These are phyloP conservation scores for Hippophae tibetana DNA, from an alignment of 306 rosid species.

Conservation along the genomic window DNA sequence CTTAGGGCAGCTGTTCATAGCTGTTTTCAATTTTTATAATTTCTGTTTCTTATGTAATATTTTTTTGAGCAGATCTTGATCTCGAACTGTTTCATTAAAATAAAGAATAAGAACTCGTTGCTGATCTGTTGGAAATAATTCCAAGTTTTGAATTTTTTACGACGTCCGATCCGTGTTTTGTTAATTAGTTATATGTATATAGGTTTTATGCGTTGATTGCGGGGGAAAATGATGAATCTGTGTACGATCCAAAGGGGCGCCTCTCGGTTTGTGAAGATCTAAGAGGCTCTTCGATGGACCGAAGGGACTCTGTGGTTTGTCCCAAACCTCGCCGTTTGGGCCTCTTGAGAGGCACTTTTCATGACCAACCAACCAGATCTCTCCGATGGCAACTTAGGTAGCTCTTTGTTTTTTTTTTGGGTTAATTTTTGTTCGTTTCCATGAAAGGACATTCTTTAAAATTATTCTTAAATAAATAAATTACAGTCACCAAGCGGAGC, in stretches of 20 bases:
- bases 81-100: too few species aligned
- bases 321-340: slow-evolving; percentile 89
- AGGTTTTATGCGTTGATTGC: slow-evolving; percentile 9
- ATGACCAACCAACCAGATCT: slow-evolving; percentile 41
- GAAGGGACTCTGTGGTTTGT: slow-evolving; percentile 45
- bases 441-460: not conserved
- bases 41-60: too few species aligned
- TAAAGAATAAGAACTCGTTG: too few species aligned
- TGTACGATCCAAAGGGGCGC: slow-evolving; percentile 53
- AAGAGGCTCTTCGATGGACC: slow-evolving; percentile 26
- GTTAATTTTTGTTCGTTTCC: not conserved
- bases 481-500: slow-evolving; percentile 64
- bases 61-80: too few species aligned
- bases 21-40: too few species aligned
- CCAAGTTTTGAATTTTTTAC: too few species aligned
- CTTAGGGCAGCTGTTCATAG: too few species aligned
- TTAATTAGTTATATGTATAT: not conserved
- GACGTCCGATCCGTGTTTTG: not conserved
- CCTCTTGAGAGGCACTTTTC: slow-evolving; percentile 33
- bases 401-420: too few species aligned
- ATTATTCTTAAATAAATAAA: slow-evolving; percentile 6
- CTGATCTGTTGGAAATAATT: too few species aligned
- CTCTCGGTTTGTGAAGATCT: slow-evolving; percentile 52
- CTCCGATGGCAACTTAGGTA: slow-evolving; percentile 64
- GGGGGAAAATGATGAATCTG: slow-evolving; percentile 47